A percentile compares a stretch with the other conserved stretches of the same genome.
These are phyloP conservation scores for Phlebiopsis gigantea DNA, from an alignment of 768 basidiomycete genomes.

Conservation along the genomic window DNA sequence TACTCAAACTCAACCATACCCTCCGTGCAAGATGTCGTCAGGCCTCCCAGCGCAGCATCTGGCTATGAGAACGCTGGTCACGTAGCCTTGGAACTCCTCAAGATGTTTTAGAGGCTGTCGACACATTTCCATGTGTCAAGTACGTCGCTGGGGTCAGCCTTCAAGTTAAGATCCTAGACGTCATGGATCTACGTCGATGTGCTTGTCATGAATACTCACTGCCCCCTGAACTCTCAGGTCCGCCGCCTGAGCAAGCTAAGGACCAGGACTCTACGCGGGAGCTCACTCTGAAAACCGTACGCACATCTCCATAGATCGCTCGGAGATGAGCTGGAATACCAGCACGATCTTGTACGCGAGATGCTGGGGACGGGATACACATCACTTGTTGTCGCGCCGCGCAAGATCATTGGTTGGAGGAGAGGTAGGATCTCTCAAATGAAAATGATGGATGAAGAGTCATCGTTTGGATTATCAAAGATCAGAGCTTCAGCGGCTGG, in stretches of 20 bases:
- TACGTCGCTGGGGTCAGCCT: neutral
- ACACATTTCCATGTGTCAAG: neutral
- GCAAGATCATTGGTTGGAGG: neutral
- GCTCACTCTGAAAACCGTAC: neutral
- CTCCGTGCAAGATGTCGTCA: neutral
- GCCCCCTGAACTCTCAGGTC: neutral
- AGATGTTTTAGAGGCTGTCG: neutral
- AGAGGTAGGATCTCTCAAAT: neutral
- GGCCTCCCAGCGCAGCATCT: neutral
- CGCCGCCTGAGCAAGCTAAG: neutral
- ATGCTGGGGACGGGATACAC: neutral
- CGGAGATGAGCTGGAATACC: neutral
- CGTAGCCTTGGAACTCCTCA: neutral
- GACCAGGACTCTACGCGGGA: neutral
- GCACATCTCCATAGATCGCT: neutral
- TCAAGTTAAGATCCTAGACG: neutral
- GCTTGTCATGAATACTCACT: too few relatives aligned
- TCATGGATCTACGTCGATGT: neutral
- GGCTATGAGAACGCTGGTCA: neutral
- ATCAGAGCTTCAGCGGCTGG: neutral
- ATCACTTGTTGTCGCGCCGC: neutral
- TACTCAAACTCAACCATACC: neutral
- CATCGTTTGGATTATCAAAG: neutral
- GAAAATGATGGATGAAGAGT: neutral
- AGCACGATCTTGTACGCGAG: neutral